These are phyloP conservation scores for Oehlia diaphana DNA, from an alignment of 192 early-diverging fungal species.

Conservation along the genomic window DNA sequence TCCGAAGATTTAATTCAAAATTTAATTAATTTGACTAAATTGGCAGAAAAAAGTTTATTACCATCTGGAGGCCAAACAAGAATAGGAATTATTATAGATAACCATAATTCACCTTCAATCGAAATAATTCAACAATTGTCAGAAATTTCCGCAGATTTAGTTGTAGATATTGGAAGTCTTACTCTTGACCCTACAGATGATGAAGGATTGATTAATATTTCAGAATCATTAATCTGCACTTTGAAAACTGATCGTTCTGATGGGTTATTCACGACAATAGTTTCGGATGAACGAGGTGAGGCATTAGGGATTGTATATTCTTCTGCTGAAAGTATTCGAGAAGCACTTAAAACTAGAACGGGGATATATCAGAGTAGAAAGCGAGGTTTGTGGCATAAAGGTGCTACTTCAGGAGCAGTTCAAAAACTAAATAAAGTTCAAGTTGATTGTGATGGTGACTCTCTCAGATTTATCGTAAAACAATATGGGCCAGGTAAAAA, in stretches of 20 bases:
- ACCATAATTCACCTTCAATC: not conserved
- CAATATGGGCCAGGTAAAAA: conserved; percentile 78
- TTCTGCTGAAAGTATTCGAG: conserved; percentile 74
- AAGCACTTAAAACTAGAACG: conserved; percentile 70
- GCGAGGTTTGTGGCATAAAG: conserved; percentile 96
- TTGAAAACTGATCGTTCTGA: conserved; percentile 84
- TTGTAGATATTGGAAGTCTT: conserved; percentile 10
- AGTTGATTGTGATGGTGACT: conserved; percentile 92
- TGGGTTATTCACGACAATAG: conserved; percentile 87
- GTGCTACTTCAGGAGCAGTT: conserved; percentile 91
- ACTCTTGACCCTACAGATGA: conserved; percentile 16
- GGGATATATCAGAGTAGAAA: conserved; percentile 94
- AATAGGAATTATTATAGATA: conserved; percentile 1
- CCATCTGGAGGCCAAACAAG: not conserved
- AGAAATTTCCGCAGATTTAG: conserved; percentile 1
- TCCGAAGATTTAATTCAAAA: not conserved
- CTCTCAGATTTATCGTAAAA: conserved; percentile 81
- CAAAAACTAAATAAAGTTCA: conserved; percentile 77
- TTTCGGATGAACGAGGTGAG: conserved; percentile 87
- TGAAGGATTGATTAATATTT: conserved; percentile 46
- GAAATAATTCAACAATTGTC: conserved; percentile 15
- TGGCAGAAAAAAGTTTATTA: conserved; percentile 3
- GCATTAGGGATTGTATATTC: conserved; percentile 95
- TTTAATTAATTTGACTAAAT: conserved; percentile 15
- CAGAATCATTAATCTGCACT: conserved; percentile 56